These are phyloP conservation scores for Keithomyces neogunnii DNA, from an alignment of 2,329 filamentous ascomycete genomes.

Conservation along the genomic window DNA sequence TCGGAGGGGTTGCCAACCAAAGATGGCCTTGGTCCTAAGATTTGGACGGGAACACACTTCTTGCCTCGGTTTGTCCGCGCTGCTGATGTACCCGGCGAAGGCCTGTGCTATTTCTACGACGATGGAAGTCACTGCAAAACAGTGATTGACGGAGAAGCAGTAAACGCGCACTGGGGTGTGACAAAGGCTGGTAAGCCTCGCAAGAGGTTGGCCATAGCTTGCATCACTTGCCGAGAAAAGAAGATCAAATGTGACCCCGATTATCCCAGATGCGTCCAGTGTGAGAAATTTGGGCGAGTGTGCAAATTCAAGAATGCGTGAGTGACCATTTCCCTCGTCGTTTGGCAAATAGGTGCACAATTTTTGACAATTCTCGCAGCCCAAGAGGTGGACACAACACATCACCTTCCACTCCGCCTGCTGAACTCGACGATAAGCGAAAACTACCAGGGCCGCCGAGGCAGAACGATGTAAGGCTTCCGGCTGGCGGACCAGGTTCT, in stretches of 20 bases:
- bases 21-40: slow-evolving; percentile 57
- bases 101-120: slow-evolving; percentile 77
- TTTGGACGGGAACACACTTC: slow-evolving; percentile 61
- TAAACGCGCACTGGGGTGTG: slow-evolving; percentile 88
- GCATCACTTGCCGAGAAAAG: slow-evolving; percentile 87
- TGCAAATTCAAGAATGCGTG: slow-evolving; percentile 84
- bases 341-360: background rate
- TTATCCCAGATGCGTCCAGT: slow-evolving; percentile 79
- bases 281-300: slow-evolving; percentile 78
- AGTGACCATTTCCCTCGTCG: slow-evolving; percentile 32
- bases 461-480: slow-evolving; percentile 26
- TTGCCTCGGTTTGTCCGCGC: slow-evolving; percentile 56
- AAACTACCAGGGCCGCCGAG: slow-evolving; percentile 12
- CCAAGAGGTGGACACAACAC: slow-evolving; percentile 51
- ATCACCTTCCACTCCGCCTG: slow-evolving; percentile 43
- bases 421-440: slow-evolving; percentile 39
- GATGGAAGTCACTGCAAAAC: slow-evolving; percentile 77
- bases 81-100: slow-evolving; percentile 66
- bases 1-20: slow-evolving; percentile 42
- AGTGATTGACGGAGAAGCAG: slow-evolving; percentile 73
- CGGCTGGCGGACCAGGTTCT: slow-evolving; percentile 36
- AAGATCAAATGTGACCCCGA: slow-evolving; percentile 96
- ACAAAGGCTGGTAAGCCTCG: slow-evolving; percentile 91
- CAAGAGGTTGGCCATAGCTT: slow-evolving; percentile 87
- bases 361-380: slow-evolving; percentile 22